phyloP scores from a whole-genome alignment of 2,329 filamentous ascomycete species.

The Zymoseptoria tritici region DNA sequence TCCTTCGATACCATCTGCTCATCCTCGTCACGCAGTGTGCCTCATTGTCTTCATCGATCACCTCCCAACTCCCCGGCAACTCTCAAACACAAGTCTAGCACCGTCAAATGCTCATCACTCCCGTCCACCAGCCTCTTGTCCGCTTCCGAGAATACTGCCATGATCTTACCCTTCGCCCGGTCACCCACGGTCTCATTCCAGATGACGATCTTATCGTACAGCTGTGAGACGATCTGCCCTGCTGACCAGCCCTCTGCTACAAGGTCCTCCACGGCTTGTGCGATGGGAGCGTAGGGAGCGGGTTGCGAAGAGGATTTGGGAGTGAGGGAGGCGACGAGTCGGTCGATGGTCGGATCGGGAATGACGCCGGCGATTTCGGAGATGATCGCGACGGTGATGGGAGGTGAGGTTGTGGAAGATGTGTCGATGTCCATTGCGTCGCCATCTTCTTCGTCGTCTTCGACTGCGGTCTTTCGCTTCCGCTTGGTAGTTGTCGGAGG shows the following conservation, averaged over 20 bases:
- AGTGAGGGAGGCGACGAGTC: conserved; percentile 61
- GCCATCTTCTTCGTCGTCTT: conserved; percentile 52
- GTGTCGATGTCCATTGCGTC: conserved; percentile 47
- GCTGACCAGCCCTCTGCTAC: conserved; percentile 97
- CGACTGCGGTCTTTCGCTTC: conserved; percentile 45
- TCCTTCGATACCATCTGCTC: not conserved
- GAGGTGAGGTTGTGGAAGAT: conserved; percentile 13
- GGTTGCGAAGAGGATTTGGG: conserved; percentile 56
- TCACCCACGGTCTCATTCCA: conserved; percentile 80
- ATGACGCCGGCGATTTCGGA: conserved; percentile 97
- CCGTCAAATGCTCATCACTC: conserved; percentile 86
- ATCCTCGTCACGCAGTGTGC: not conserved
- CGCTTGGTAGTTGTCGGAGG: conserved; percentile 28
- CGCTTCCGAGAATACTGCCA: conserved; percentile 81
- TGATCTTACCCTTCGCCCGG: conserved; percentile 81
- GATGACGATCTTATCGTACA: conserved; percentile 70
- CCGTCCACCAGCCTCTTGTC: conserved; percentile 94
- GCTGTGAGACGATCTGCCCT: conserved; percentile 73
- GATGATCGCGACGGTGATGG: conserved; percentile 69
- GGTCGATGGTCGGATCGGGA: conserved; percentile 63
- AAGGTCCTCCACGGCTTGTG: conserved; percentile 77
- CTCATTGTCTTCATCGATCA: conserved; percentile 5
- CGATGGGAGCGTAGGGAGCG: conserved; percentile 59
- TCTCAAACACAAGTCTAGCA: conserved; percentile 75
- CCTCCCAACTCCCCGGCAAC: conserved; percentile 39